Evolutionary conservation across 352 stramenopile species (phyloP).

Genomic region (Phytophthora vignae): DNA sequence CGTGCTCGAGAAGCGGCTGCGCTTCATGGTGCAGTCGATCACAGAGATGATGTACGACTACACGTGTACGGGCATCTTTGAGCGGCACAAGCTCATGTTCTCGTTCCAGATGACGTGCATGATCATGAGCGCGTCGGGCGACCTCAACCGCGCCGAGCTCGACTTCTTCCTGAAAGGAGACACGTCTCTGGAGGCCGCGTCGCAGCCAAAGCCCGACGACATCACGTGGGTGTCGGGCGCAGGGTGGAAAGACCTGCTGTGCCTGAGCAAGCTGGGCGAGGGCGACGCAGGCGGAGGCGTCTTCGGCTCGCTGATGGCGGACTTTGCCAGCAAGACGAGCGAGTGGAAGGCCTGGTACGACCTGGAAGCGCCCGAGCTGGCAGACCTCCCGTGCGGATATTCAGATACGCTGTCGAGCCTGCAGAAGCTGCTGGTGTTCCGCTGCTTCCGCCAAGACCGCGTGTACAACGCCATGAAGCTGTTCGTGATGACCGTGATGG

Average conservation of each 20-base stretch:
- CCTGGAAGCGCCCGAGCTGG: constrained; percentile 90
- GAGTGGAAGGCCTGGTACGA: constrained; percentile 96
- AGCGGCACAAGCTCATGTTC: constrained; percentile 98
- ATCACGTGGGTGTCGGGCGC: constrained; percentile 87
- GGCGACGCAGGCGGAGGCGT: constrained; percentile 44
- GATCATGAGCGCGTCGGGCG: constrained; percentile 90
- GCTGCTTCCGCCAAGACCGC: constrained; percentile 95
- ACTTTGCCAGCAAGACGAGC: constrained; percentile 57
- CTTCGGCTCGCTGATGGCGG: constrained; percentile 61
- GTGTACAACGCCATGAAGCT: constrained; percentile 97
- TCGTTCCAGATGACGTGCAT: constrained; percentile 97
- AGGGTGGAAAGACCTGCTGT: constrained; percentile 95
- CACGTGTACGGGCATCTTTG: constrained; percentile 97
- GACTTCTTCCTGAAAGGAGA: constrained; percentile 97
- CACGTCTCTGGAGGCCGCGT: constrained; percentile 89
- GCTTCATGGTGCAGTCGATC: constrained; percentile 91
- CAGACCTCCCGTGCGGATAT: constrained; percentile 84
- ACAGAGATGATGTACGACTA: constrained; percentile 97
- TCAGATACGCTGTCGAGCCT: constrained; percentile 81
- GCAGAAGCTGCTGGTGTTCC: constrained; percentile 93
- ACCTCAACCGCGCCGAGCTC: constrained; percentile 89
- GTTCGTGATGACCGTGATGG: constrained; percentile 93
- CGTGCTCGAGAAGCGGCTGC: constrained; percentile 89
- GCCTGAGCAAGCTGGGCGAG: constrained; percentile 64
- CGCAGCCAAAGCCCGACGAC: constrained; percentile 72